A percentile compares a stretch with the other conserved stretches of the same genome.
phyloP scores from a whole-genome alignment of 441 rosid species.

The Arabidopsis hybrid region DNA sequence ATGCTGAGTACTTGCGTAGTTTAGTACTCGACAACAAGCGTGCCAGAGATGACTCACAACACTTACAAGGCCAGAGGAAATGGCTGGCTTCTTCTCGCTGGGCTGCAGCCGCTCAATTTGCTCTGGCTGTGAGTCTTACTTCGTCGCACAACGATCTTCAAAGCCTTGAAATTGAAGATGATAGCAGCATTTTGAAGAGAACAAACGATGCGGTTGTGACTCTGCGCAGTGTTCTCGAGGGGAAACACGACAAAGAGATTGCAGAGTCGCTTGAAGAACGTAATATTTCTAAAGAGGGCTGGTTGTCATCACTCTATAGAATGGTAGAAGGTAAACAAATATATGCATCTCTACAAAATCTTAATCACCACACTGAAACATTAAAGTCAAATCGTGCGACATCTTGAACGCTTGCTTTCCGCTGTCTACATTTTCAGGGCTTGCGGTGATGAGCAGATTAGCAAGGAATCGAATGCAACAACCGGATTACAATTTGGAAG shows the following conservation, averaged over 20 bases:
- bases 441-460: slow-evolving; percentile 87
- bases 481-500: slow-evolving; percentile 57
- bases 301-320: slow-evolving; percentile 94
- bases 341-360: background rate
- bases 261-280: slow-evolving; percentile 68
- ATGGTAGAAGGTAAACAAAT: slow-evolving; percentile 81
- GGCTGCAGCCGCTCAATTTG: slow-evolving; percentile 98
- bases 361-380: background rate
- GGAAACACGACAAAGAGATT: slow-evolving; percentile 83
- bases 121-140: slow-evolving; percentile 86
- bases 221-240: slow-evolving; percentile 83
- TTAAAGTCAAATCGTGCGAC: slow-evolving; percentile 13
- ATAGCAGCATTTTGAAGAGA: slow-evolving; percentile 71
- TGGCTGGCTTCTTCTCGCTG: slow-evolving; percentile 94
- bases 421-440: slow-evolving; percentile 58
- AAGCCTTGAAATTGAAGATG: slow-evolving; percentile 70
- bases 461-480: slow-evolving; percentile 66
- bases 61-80: slow-evolving; percentile 40
- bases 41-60: slow-evolving; percentile 30
- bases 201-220: slow-evolving; percentile 94
- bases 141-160: slow-evolving; percentile 90
- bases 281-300: slow-evolving; percentile 74
- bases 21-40: slow-evolving; percentile 63
- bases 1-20: slow-evolving; percentile 86
- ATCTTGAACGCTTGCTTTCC: slow-evolving; percentile 9